Percentiles rank a stretch among this genome's conserved stretches.
These are phyloP conservation scores for Tetracladium setigerum DNA, from an alignment of 495 filamentous ascomycete genomes.

Conservation along the genomic window DNA sequence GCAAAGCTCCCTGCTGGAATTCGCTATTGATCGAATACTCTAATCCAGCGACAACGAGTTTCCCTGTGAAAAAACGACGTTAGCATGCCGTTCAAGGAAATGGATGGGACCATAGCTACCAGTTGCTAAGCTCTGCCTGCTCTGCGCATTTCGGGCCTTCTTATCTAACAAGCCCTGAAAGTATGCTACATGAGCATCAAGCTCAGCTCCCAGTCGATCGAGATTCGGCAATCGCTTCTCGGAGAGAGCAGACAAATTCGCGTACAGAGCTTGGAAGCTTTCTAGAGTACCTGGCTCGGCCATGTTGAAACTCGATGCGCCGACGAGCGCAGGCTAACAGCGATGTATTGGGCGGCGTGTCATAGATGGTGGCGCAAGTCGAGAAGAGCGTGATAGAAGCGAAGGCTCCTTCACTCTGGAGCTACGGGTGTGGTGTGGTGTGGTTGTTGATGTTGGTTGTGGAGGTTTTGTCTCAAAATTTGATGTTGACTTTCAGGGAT, in stretches of 20 bases:
- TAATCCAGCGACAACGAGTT: conserved; percentile 58
- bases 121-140: conserved; percentile 34
- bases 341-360: too few species aligned
- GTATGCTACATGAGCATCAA: conserved; percentile 61
- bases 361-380: too few species aligned
- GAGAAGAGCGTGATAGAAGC: too few species aligned
- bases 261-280: conserved; percentile 66
- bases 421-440: neutral
- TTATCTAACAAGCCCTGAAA: conserved; percentile 76
- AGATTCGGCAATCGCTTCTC: conserved; percentile 53
- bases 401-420: neutral
- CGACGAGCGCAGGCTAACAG: conserved; percentile 1
- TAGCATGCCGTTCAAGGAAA: conserved; percentile 9
- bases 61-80: conserved; percentile 40
- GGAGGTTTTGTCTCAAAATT: too few species aligned
- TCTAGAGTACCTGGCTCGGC: conserved; percentile 55
- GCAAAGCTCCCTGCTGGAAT: conserved; percentile 70
- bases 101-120: conserved; percentile 10
- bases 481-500: neutral
- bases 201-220: conserved; percentile 54
- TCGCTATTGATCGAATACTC: conserved; percentile 79
- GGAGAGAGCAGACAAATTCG: conserved; percentile 63
- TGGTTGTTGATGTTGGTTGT: conserved; percentile 1
- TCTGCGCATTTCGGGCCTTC: conserved; percentile 58
- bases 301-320: conserved; percentile 41